Conservation (phyloP, 768 basidiomycete genomes). For the Podaxis sp. region DNA sequence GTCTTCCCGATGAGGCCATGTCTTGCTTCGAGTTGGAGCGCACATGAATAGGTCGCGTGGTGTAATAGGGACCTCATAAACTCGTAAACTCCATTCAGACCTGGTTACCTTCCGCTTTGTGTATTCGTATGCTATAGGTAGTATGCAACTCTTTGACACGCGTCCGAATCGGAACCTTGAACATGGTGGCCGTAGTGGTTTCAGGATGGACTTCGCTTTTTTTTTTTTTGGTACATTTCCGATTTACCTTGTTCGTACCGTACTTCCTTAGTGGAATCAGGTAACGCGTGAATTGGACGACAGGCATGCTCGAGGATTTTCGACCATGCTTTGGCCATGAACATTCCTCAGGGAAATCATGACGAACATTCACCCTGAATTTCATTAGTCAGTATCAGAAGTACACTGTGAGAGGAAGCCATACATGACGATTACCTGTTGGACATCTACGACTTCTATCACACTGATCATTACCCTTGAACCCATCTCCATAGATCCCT, state of each 20-base stretch:
- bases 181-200: neutral
- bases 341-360: neutral
- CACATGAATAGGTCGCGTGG: neutral
- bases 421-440: neutral
- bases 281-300: neutral
- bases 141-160: neutral
- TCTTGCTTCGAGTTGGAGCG: conserved; percentile 16
- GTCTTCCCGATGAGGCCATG: conserved; percentile 45
- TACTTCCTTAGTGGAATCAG: neutral
- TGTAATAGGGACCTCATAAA: neutral
- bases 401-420: neutral
- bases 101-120: neutral
- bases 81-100: neutral
- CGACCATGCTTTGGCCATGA: neutral
- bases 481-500: neutral
- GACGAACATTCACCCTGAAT: neutral
- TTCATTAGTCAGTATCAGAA: neutral
- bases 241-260: neutral
- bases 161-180: conserved; percentile 12
- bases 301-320: neutral
- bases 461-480: neutral
- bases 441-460: neutral
- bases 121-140: neutral
- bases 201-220: neutral
- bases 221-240: neutral